phyloP scores from a whole-genome alignment of 495 filamentous ascomycete genomes.

The Aspergillus egyptiacus region DNA sequence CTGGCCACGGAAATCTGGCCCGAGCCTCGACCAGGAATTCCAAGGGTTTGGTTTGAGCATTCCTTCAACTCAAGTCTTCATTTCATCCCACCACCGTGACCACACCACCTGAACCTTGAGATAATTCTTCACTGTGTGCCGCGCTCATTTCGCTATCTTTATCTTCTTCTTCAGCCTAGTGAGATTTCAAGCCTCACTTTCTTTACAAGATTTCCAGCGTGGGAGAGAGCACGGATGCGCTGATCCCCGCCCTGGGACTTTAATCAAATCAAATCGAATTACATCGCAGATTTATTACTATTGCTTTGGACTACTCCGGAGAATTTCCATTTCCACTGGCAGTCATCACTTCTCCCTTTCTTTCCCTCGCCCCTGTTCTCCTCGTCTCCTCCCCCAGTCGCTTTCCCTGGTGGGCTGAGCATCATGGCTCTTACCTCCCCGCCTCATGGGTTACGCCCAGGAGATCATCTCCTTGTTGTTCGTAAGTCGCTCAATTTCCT shows the following conservation, averaged over 20 bases:
- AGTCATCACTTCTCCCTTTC: constrained; percentile 9
- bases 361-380: constrained; percentile 4
- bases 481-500: constrained; percentile 54
- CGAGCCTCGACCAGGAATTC: constrained; percentile 5
- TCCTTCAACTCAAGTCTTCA: not conserved
- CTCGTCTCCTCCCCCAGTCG: constrained; percentile 1
- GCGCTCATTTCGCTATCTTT: constrained; percentile 1
- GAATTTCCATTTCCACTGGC: not conserved
- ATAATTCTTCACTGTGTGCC: no score
- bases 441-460: constrained; percentile 47
- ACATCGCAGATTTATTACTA: not conserved
- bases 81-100: not conserved
- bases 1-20: constrained; percentile 4
- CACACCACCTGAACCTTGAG: no score
- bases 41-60: no score
- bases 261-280: no score
- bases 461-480: constrained; percentile 67
- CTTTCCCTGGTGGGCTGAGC: constrained; percentile 3
- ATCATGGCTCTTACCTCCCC: constrained; percentile 37
- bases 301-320: not conserved
- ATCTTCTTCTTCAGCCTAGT: no score
- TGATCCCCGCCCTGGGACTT: not conserved
- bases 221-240: constrained; percentile 2
- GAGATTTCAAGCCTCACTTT: not conserved
- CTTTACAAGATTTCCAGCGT: not conserved